These are phyloP conservation scores for Apium graveolens DNA, from an alignment of 129 eudicot species.

Conservation along the genomic window DNA sequence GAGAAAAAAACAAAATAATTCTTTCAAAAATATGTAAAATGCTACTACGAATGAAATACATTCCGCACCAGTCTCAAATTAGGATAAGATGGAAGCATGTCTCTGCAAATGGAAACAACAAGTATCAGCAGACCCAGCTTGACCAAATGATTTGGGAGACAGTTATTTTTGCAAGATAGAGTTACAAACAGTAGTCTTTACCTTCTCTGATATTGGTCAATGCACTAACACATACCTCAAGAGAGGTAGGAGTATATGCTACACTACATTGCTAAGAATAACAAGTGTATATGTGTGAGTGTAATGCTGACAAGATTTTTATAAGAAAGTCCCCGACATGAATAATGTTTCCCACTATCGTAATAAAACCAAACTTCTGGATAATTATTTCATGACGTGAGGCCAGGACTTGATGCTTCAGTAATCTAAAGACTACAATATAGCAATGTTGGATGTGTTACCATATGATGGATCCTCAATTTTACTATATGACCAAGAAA, in stretches of 20 bases:
- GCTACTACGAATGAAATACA: not conserved
- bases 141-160: not conserved
- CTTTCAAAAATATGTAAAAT: not conserved
- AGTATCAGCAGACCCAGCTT: slow-evolving; percentile 5
- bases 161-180: not conserved
- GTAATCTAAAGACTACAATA: not conserved
- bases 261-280: not conserved
- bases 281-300: not conserved
- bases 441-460: not conserved
- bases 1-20: not conserved
- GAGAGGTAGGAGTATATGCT: not conserved
- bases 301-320: not conserved
- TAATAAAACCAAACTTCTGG: not conserved
- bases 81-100: slow-evolving; percentile 86
- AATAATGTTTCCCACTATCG: not conserved
- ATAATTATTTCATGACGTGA: not conserved
- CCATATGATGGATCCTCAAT: not conserved
- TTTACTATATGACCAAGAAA: not conserved
- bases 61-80: slow-evolving; percentile 78
- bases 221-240: not conserved
- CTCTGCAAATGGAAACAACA: slow-evolving; percentile 41
- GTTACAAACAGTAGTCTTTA: not conserved
- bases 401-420: not conserved
- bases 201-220: not conserved
- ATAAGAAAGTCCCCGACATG: not conserved